Percentiles rank a stretch among this genome's conserved stretches.
These are phyloP conservation scores for Hypoxylon trugodes DNA, from an alignment of 495 filamentous ascomycete genomes.

Conservation along the genomic window DNA sequence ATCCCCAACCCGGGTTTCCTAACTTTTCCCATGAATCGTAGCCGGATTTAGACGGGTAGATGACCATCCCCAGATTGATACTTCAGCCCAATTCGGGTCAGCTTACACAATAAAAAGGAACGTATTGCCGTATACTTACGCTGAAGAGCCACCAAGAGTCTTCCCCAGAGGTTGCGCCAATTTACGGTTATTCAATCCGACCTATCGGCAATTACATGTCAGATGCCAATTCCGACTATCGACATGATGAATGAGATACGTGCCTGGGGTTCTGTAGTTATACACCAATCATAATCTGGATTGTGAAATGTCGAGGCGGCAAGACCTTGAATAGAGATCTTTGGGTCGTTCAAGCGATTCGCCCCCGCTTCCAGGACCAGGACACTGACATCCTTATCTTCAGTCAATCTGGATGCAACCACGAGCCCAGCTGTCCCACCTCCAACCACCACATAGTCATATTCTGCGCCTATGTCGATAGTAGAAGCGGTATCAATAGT, in stretches of 20 bases:
- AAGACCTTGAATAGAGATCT: conserved; percentile 2
- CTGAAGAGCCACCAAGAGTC: conserved; percentile 14
- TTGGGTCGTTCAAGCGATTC: conserved; percentile 5
- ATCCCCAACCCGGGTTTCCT: conserved; percentile 56
- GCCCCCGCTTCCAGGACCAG: conserved; percentile 60
- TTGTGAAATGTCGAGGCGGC: neutral
- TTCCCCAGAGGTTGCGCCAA: conserved; percentile 6
- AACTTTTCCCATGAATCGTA: conserved; percentile 62
- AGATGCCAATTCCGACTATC: neutral
- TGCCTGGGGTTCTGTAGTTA: conserved; percentile 14
- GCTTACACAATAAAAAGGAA: neutral
- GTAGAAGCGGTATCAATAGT: neutral
- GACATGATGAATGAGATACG: neutral
- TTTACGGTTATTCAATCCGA: neutral
- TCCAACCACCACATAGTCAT: conserved; percentile 58
- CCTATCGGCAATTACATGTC: neutral
- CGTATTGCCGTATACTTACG: neutral
- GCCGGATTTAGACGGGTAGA: conserved; percentile 35
- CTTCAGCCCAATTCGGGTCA: neutral
- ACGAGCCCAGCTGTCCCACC: conserved; percentile 60
- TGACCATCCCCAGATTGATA: conserved; percentile 12
- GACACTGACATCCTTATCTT: conserved; percentile 51
- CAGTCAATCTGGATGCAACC: conserved; percentile 59
- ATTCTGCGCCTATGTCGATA: neutral
- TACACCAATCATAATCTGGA: conserved; percentile 15